Percentiles rank a stretch among this genome's conserved stretches.
These are phyloP conservation scores for Croton setiger DNA, from an alignment of 441 rosid species.

Conservation along the genomic window DNA sequence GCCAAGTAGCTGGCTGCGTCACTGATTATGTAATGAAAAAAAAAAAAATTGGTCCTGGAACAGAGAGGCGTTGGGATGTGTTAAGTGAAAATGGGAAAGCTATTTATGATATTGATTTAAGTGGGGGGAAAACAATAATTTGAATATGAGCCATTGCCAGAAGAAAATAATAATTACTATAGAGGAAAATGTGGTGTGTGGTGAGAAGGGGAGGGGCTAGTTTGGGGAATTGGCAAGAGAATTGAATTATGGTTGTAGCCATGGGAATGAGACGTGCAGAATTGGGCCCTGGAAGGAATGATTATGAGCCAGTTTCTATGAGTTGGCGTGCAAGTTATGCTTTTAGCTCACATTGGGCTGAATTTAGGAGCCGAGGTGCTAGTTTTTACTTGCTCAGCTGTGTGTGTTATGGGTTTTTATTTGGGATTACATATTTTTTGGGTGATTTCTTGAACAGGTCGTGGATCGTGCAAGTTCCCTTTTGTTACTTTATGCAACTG, in stretches of 20 bases:
- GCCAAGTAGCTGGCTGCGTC: too few relatives aligned
- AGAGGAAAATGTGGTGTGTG: slow-evolving; percentile 76
- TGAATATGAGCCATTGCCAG: slow-evolving; percentile 44
- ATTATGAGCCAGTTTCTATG: slow-evolving; percentile 53
- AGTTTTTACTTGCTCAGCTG: slow-evolving; percentile 62
- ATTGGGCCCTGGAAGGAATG: slow-evolving; percentile 51
- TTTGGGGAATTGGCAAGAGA: slow-evolving; percentile 33
- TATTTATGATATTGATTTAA: slow-evolving; percentile 57
- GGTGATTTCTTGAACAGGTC: slow-evolving; percentile 33
- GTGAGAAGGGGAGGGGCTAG: slow-evolving; percentile 44
- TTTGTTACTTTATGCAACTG: slow-evolving; percentile 51
- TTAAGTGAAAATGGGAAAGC: slow-evolving; percentile 43
- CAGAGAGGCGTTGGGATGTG: slow-evolving; percentile 84
- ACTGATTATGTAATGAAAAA: slow-evolving; percentile 63
- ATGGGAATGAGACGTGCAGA: slow-evolving; percentile 54
- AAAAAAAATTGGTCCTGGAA: slow-evolving; percentile 63
- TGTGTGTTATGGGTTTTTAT: slow-evolving; percentile 13
- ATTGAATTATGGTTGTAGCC: slow-evolving; percentile 40
- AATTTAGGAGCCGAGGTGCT: slow-evolving; percentile 45
- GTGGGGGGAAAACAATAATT: slow-evolving; percentile 35
- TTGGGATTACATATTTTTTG: background rate
- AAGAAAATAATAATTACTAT: slow-evolving; percentile 47
- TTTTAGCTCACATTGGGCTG: slow-evolving; percentile 76
- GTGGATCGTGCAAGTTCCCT: slow-evolving; percentile 53
- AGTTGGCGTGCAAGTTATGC: slow-evolving; percentile 72